Evolutionary conservation across 345 rosid genomes (phyloP).

Genomic region (Bruguiera sexangula): DNA sequence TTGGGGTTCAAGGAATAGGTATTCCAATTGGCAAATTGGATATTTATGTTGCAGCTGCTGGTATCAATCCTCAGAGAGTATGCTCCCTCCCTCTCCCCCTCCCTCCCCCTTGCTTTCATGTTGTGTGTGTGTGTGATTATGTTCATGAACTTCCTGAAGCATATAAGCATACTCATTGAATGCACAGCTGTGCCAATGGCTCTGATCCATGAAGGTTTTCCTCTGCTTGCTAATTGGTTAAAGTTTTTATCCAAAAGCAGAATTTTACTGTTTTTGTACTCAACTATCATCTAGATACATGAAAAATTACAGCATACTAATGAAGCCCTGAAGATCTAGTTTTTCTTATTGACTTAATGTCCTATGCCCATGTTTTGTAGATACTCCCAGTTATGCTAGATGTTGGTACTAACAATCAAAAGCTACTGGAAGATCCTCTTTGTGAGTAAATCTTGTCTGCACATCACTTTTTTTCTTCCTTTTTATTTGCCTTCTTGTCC

Average conservation of each 20-base stretch:
- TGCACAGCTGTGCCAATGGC: background rate
- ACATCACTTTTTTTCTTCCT: conserved; percentile 5
- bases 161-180: background rate
- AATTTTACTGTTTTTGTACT: conserved; percentile 6
- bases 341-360: conserved; percentile 6
- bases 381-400: conserved; percentile 93
- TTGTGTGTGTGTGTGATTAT: background rate
- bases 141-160: background rate
- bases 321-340: background rate
- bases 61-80: conserved; percentile 94
- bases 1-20: conserved; percentile 97
- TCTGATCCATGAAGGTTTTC: background rate
- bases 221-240: background rate
- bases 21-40: conserved; percentile 98
- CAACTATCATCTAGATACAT: conserved; percentile 3
- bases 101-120: background rate
- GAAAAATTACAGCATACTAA: background rate
- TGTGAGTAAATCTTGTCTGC: conserved; percentile 51
- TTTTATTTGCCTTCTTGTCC: too few relatives aligned
- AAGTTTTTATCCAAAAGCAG: background rate
- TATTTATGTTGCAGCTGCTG: conserved; percentile 97
- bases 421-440: conserved; percentile 75
- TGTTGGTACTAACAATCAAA: conserved; percentile 92
- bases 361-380: conserved; percentile 35
- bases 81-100: conserved; percentile 20